phyloP scores from a whole-genome alignment of 2,329 filamentous ascomycete genomes.

The Nannizziopsis barbatae region DNA sequence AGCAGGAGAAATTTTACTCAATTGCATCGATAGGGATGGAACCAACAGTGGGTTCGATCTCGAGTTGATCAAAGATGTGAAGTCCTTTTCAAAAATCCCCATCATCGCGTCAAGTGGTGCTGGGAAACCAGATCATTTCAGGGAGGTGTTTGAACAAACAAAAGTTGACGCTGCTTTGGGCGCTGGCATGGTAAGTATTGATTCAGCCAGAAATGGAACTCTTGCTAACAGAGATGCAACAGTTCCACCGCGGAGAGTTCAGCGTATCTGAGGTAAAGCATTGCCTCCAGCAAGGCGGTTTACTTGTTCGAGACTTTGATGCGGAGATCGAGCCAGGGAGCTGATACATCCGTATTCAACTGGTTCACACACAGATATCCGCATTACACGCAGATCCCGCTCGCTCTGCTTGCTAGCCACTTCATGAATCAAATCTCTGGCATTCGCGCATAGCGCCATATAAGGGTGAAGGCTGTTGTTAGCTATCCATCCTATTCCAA shows the following conservation, averaged over 20 bases:
- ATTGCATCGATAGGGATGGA: constrained; percentile 95
- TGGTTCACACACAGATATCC: too few relatives aligned
- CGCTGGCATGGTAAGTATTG: constrained; percentile 64
- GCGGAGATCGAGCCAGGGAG: too few relatives aligned
- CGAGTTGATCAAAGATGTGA: constrained; percentile 81
- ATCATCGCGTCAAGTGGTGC: constrained; percentile 93
- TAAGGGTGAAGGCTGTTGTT: too few relatives aligned
- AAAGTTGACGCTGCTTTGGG: constrained; percentile 84
- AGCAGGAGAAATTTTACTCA: constrained; percentile 83
- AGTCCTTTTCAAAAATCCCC: constrained; percentile 74
- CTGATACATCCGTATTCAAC: too few relatives aligned
- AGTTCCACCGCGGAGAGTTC: constrained; percentile 90
- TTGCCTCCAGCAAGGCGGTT: constrained; percentile 43
- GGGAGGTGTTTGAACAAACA: constrained; percentile 78
- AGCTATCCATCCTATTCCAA: too few relatives aligned
- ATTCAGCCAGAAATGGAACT: not conserved
- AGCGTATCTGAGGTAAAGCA: constrained; percentile 92
- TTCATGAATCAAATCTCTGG: too few relatives aligned
- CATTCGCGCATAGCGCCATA: too few relatives aligned
- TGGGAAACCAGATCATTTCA: constrained; percentile 76
- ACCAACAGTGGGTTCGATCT: constrained; percentile 91
- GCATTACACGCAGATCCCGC: too few relatives aligned
- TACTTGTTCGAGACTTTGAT: not conserved
- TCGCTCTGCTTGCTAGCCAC: too few relatives aligned
- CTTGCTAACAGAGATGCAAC: constrained; percentile 8